Evolutionary conservation across 768 basidiomycete species (phyloP).

Genomic region (Austroboletus festivus): DNA sequence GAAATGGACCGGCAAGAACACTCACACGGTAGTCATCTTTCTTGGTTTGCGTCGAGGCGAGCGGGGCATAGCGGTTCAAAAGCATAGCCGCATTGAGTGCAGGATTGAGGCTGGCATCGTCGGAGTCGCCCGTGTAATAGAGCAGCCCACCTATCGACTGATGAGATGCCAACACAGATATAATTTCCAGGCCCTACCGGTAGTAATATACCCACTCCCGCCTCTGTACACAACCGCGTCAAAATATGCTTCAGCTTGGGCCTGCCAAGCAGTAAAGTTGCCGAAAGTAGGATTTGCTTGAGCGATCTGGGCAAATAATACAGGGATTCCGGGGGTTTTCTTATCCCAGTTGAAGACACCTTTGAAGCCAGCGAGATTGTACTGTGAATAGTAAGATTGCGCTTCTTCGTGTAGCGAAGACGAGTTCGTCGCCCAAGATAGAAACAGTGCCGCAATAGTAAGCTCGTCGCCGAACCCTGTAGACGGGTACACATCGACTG

Average conservation of each 20-base stretch:
- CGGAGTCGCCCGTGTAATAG: conserved; percentile 81
- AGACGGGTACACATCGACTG: conserved; percentile 64
- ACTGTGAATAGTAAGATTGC: conserved; percentile 55
- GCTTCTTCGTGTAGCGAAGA: conserved; percentile 61
- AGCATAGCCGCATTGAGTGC: conserved; percentile 87
- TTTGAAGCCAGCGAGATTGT: conserved; percentile 48
- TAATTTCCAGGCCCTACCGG: conserved; percentile 40
- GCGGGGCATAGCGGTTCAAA: conserved; percentile 68
- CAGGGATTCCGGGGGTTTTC: conserved; percentile 69
- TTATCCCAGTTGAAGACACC: conserved; percentile 88
- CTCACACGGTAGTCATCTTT: conserved; percentile 58
- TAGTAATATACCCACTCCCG: conserved; percentile 55
- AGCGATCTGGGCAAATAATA: conserved; percentile 74
- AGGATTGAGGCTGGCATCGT: conserved; percentile 77
- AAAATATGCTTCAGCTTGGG: conserved; percentile 70
- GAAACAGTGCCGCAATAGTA: conserved; percentile 69
- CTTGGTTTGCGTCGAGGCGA: conserved; percentile 62
- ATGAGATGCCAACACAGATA: not conserved
- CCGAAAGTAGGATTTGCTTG: conserved; percentile 52
- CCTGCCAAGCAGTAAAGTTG: conserved; percentile 65
- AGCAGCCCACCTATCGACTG: conserved; percentile 64
- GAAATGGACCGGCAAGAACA: not conserved
- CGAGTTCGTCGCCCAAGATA: conserved; percentile 69
- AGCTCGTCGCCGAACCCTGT: conserved; percentile 73
- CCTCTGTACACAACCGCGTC: conserved; percentile 63